Base-by-base conservation (phyloP, 805 yeast species). In the Blastobotrys americana region DNA sequence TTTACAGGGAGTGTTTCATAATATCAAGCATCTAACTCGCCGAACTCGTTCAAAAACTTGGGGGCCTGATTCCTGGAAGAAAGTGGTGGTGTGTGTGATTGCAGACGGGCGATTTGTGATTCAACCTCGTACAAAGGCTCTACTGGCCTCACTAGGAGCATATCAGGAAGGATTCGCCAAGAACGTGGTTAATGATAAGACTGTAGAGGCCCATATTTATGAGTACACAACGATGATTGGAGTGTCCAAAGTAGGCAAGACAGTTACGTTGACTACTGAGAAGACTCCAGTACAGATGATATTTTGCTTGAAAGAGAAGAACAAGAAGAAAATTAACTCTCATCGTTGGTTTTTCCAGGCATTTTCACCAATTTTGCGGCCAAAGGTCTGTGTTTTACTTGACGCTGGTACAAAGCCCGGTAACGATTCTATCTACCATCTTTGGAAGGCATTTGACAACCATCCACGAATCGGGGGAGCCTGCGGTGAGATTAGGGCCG, bases 321-420 rank as follows among this genome's bases (percentile, higher is more conserved):
- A 90, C 63, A 79, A 83, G 53, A 80, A 84, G 60, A 90, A 90
- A 59, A 90, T 90, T 62, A 90, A 90, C 64, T 87, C 96, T 2
- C 98, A 90, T 66, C 75, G 97, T 55, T 90, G 98, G 98, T 88
- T 94, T 23, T 80, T 90, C 65, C 93, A 90, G 63, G 94, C 95
- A 1, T 86, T 90, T 68, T 85, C 88, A 10, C 84, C 89, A 27
- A 71, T 83, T 23, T 66, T 90, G 43, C 73, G 83, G 42, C 97
- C 98, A 3, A 80, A 79, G 42, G 83, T 88, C 20, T 84, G 93
- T 21, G 80, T 86, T 49, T 69, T 90, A 43, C 68, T 93, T 43
- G 97, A 93, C 66, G 96, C 95, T 18, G 98, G 98, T 56, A 90
- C 98, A 1, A 82, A 82, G 61, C 96, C 97, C 2, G 77, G 84